phyloP scores from a whole-genome alignment of 2,329 filamentous ascomycete species.

The Fusarium fujikuroi region DNA sequence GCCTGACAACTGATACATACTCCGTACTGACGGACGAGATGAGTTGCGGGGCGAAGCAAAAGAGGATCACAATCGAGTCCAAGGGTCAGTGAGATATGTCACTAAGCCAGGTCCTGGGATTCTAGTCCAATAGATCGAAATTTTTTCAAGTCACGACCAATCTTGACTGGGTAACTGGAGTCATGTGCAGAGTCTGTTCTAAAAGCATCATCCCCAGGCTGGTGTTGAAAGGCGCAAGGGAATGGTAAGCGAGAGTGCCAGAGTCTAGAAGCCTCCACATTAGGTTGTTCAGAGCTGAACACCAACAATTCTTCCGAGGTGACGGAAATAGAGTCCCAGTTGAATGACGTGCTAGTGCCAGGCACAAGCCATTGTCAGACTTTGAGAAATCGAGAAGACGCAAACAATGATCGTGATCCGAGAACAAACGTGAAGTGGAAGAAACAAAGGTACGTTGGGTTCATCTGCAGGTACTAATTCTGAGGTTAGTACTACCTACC shows the following conservation, averaged over 20 bases:
- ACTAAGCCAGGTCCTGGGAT: conserved; percentile 2
- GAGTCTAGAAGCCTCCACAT: conserved; percentile 26
- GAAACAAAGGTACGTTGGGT: not conserved
- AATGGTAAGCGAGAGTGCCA: conserved; percentile 6
- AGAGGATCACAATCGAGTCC: conserved; percentile 1
- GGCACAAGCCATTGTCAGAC: not conserved
- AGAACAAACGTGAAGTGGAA: not conserved
- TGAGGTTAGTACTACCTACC: not conserved
- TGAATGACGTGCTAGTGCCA: not conserved
- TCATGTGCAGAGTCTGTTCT: conserved; percentile 36
- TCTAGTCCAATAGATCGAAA: conserved; percentile 13
- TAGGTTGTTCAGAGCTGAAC: not conserved
- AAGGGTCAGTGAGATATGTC: conserved; percentile 14
- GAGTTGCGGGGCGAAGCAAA: conserved; percentile 18
- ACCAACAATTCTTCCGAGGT: conserved; percentile 30
- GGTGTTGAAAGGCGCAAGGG: conserved; percentile 5
- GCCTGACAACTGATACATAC: conserved; percentile 19
- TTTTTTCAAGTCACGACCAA: conserved; percentile 38
- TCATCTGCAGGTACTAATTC: not conserved
- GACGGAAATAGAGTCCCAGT: conserved; percentile 37
- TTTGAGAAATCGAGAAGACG: not conserved
- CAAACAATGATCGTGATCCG: not conserved
- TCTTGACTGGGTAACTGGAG: conserved; percentile 33
- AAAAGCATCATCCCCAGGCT: not conserved
- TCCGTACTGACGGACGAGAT: not conserved